Percentiles rank a stretch among this genome's conserved stretches.
Evolutionary conservation across 768 basidiomycete genomes (phyloP).

Genomic region (Lyophyllum decastes): DNA sequence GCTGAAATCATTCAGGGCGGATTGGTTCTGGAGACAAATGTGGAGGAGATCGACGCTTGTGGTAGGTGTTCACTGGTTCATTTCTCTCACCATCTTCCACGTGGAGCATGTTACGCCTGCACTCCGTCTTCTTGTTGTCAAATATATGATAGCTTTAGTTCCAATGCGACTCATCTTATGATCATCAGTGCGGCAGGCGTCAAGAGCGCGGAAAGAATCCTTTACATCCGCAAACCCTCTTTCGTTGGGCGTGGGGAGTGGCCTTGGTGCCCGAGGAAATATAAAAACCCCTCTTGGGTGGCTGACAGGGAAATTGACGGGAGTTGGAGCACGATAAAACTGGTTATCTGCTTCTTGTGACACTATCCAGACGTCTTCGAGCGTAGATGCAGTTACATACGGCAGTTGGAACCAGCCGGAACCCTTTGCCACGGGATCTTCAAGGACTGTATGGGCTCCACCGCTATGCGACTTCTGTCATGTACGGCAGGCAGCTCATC

Average conservation of each 20-base stretch:
- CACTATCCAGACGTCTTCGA: not conserved
- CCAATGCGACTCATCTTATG: slow-evolving; percentile 7
- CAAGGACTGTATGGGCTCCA: not conserved
- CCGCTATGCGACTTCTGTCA: not conserved
- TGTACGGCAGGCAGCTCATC: not conserved
- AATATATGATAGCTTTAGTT: not conserved
- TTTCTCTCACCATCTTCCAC: slow-evolving; percentile 7
- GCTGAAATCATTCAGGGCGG: slow-evolving; percentile 98
- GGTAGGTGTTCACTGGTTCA: slow-evolving; percentile 42
- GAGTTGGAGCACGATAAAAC: slow-evolving; percentile 53
- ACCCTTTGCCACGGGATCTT: not conserved
- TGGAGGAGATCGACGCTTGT: slow-evolving; percentile 76
- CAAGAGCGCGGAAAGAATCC: slow-evolving; percentile 75
- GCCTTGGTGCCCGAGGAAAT: slow-evolving; percentile 61
- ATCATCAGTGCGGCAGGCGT: slow-evolving; percentile 63
- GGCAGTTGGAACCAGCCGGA: not conserved
- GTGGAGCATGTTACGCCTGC: not conserved
- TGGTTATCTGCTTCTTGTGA: not conserved
- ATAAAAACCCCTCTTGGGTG: slow-evolving; percentile 77
- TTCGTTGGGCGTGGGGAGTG: slow-evolving; percentile 62
- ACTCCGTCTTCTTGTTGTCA: not conserved
- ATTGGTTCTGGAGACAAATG: slow-evolving; percentile 92
- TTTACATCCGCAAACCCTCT: slow-evolving; percentile 83
- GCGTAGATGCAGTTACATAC: not conserved
- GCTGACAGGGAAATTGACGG: slow-evolving; percentile 74